A percentile compares a stretch with the other conserved stretches of the same genome.
These are phyloP conservation scores for Apophysomyces variabilis DNA, from an alignment of 371 early-diverging fungal species.

Conservation along the genomic window DNA sequence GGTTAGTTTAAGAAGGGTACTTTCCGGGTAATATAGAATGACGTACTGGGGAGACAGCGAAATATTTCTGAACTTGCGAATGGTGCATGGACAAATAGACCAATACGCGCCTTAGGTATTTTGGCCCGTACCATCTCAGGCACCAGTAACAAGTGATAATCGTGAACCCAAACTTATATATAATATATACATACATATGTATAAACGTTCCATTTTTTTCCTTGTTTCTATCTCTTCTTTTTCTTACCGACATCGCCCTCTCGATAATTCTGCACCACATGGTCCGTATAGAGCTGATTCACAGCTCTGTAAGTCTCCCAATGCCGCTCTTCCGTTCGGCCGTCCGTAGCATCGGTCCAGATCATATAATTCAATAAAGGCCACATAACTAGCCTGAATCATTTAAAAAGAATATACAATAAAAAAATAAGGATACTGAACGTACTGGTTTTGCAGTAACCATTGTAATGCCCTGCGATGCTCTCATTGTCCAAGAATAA, in stretches of 20 bases:
- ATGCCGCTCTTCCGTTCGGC: constrained; percentile 64
- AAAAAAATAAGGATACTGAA: neutral
- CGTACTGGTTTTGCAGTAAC: constrained; percentile 89
- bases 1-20: neutral
- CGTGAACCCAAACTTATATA: constrained; percentile 92
- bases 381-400: constrained; percentile 72
- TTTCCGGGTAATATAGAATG: neutral
- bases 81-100: constrained; percentile 97
- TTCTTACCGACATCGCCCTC: constrained; percentile 83
- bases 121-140: constrained; percentile 84
- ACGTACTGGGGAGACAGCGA: constrained; percentile 85
- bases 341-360: constrained; percentile 78
- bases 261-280: constrained; percentile 71
- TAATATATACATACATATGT: neutral
- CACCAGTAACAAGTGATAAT: constrained; percentile 95
- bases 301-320: constrained; percentile 88
- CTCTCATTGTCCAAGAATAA: constrained; percentile 76
- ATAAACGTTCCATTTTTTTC: neutral
- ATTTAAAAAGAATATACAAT: constrained; percentile 1
- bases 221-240: neutral
- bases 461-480: constrained; percentile 84
- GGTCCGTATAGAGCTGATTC: constrained; percentile 83
- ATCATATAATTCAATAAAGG: constrained; percentile 96
- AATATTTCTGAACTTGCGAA: constrained; percentile 97
- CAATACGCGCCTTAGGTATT: constrained; percentile 84